Base-by-base conservation (phyloP, 2,329 filamentous ascomycete genomes). In the Paradendryphiella salina region DNA sequence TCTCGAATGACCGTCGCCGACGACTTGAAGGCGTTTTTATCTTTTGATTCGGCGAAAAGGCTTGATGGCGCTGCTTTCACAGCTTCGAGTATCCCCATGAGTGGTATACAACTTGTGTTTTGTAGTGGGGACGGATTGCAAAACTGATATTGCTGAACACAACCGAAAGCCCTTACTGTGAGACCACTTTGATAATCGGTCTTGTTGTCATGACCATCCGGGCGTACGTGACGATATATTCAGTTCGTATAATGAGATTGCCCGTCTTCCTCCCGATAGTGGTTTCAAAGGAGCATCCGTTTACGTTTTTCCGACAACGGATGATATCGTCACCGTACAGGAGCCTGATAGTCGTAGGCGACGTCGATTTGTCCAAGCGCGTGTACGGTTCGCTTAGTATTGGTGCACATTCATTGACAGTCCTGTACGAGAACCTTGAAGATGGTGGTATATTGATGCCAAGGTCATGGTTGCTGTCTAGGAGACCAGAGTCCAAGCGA, bases 101-200 rank as follows among this genome's bases (percentile, higher is more conserved):
- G 52, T 8, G 52, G 52, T 11, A 55, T 65, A 39, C 63, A 69
- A 20, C 54, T 40, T n/a, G 35, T 20, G 11, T 34, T 46, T n/a
- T 52, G 49, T 15, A 43, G 35, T 4, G 52, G 47, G 13, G 38
- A 57, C 2, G 69, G 65, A n/a, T 72, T 70, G 54, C 71, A 74
- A 29, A 67, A 57, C 51, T 73, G 67, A 34, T 68, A 64, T 48
- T 73, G 71, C 33, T 72, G 67, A 14, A 59, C 57, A 42, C 73
- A 75, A 0, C 61, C 70, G 14, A 73, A 52, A 5, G 60, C 57
- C 11, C 43, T 43, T 13, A 64, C 51, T 5, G 47, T 59, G 21
- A 63, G 39, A 41, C 72, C 68, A 3, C 31, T 28, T 3, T 1
- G 1, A 18, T 45, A 46, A 2, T 13, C 15, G 11, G 13, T 20